Conservation (phyloP, 176 grass and related monocot species). For the Saccharum spontaneum region DNA sequence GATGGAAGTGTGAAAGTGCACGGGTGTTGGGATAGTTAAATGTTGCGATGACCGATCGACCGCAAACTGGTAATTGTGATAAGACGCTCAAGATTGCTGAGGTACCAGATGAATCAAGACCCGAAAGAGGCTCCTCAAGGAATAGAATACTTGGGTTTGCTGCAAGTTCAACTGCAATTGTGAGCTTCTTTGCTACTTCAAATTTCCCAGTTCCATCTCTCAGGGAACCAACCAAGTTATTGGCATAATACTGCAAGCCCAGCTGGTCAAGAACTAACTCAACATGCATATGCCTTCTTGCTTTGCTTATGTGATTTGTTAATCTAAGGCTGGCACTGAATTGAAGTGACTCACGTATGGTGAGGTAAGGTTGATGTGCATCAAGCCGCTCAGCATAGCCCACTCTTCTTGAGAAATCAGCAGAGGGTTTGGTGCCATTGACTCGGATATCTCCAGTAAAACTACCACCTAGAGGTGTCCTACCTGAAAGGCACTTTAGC, state of each 20-base stretch:
- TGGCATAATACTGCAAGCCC: conserved; percentile 11
- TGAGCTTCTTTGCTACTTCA: conserved; percentile 37
- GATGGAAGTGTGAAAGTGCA: conserved; percentile 36
- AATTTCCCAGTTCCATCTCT: conserved; percentile 23
- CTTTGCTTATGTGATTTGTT: conserved; percentile 16
- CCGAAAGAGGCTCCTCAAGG: conserved; percentile 30
- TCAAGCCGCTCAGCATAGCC: conserved; percentile 23
- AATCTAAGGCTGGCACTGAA: conserved; percentile 36
- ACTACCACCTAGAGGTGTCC: not conserved
- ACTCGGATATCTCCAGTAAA: conserved; percentile 14
- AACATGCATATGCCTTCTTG: conserved; percentile 22
- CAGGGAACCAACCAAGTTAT: conserved; percentile 19
- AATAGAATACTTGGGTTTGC: conserved; percentile 39
- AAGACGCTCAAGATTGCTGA: conserved; percentile 6
- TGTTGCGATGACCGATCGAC: conserved; percentile 9
- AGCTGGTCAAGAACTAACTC: conserved; percentile 14
- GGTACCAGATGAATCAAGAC: conserved; percentile 37
- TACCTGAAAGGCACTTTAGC: conserved; percentile 22
- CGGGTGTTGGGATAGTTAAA: conserved; percentile 27
- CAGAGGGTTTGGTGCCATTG: not conserved
- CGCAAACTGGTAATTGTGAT: not conserved
- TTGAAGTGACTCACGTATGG: conserved; percentile 26
- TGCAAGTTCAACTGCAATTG: conserved; percentile 35
- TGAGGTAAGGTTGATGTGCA: conserved; percentile 35
- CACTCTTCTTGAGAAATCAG: conserved; percentile 16